phyloP scores from a whole-genome alignment of 768 basidiomycete genomes.

The Panaeolus papilionaceus region DNA sequence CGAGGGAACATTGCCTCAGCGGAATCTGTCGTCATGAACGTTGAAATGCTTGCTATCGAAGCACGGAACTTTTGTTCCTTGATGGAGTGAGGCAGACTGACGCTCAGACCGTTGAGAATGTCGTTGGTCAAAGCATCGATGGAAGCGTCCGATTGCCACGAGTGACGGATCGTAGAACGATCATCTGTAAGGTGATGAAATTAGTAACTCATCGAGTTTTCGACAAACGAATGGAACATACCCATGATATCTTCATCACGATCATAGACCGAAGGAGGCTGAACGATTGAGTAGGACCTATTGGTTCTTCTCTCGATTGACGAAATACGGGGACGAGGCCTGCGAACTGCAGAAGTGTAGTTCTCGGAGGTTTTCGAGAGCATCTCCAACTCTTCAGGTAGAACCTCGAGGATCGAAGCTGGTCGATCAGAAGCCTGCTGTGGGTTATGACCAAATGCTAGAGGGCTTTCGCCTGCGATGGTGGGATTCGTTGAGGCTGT shows the following conservation, averaged over 20 bases:
- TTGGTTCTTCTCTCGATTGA: constrained; percentile 33
- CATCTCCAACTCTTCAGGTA: constrained; percentile 59
- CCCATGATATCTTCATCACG: background rate
- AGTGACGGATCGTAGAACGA: constrained; percentile 42
- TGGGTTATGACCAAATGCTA: constrained; percentile 52
- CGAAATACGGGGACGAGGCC: constrained; percentile 26
- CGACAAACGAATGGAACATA: background rate
- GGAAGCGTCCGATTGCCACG: constrained; percentile 49
- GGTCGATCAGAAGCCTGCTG: constrained; percentile 36
- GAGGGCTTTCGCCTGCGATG: constrained; percentile 45
- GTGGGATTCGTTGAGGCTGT: constrained; percentile 36
- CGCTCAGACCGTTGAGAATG: constrained; percentile 44
- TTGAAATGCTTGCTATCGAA: constrained; percentile 61
- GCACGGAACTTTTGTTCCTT: constrained; percentile 41
- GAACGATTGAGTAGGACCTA: constrained; percentile 34
- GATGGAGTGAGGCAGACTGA: constrained; percentile 41
- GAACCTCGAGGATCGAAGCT: constrained; percentile 46
- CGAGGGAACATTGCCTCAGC: constrained; percentile 63
- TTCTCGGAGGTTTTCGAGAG: constrained; percentile 30
- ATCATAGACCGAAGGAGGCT: constrained; percentile 18
- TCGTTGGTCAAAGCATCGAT: constrained; percentile 43
- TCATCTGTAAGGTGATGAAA: constrained; percentile 18
- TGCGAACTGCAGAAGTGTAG: constrained; percentile 14
- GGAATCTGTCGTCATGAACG: constrained; percentile 62
- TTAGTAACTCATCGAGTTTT: background rate